These are phyloP conservation scores for Spiraea crenata DNA, from an alignment of 331 rosid species.

Conservation along the genomic window DNA sequence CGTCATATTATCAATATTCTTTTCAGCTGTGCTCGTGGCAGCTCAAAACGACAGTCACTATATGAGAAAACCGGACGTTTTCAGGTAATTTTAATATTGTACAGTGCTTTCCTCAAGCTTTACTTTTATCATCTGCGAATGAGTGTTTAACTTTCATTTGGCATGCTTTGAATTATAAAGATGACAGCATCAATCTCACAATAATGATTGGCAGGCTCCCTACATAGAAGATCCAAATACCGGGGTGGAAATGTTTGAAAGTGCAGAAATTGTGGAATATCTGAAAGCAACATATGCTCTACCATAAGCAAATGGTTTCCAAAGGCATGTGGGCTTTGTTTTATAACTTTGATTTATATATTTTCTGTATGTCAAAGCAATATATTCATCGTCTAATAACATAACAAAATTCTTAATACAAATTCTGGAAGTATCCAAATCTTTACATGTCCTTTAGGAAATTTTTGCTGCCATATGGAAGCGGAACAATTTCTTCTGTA, in stretches of 20 bases:
- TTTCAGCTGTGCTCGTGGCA: slow-evolving; percentile 90
- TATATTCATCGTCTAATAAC: slow-evolving; percentile 3
- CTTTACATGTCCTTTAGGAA: neutral
- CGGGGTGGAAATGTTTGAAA: slow-evolving; percentile 88
- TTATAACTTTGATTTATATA: neutral
- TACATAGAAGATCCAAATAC: slow-evolving; percentile 94
- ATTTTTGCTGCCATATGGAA: neutral
- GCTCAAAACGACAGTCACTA: slow-evolving; percentile 73
- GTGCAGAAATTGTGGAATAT: slow-evolving; percentile 91
- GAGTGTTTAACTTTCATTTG: slow-evolving; percentile 17
- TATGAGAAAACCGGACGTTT: slow-evolving; percentile 61
- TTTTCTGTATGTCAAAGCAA: slow-evolving; percentile 7
- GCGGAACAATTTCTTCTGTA: neutral
- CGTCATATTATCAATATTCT: slow-evolving; percentile 12
- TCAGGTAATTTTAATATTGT: slow-evolving; percentile 57
- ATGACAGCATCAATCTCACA: slow-evolving; percentile 12
- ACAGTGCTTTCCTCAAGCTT: slow-evolving; percentile 2
- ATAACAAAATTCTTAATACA: neutral
- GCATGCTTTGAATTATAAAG: slow-evolving; percentile 8
- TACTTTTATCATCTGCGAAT: neutral
- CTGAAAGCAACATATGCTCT: slow-evolving; percentile 79
- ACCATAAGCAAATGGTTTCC: slow-evolving; percentile 24
- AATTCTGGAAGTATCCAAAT: neutral
- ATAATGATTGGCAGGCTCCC: slow-evolving; percentile 63
- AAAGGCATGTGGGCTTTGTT: slow-evolving; percentile 11